Evolutionary conservation across 2,329 filamentous ascomycete genomes (phyloP).

Genomic region (Pseudocercospora pini-densiflorae): DNA sequence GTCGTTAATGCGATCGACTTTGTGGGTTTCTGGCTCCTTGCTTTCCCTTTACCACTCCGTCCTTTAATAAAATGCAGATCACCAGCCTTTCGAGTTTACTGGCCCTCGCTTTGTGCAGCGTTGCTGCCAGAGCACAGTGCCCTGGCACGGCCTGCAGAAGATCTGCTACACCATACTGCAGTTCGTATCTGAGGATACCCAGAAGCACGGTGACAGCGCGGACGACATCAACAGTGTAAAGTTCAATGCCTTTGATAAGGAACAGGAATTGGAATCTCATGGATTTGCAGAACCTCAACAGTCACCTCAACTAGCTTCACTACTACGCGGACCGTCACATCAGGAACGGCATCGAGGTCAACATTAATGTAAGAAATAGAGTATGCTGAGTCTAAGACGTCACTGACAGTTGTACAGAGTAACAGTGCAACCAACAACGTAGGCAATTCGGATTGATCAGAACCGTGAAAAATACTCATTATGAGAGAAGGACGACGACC

Average conservation of each 20-base stretch:
- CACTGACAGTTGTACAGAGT: background rate
- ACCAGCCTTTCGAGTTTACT: background rate
- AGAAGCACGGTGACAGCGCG: background rate
- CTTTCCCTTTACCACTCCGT: background rate
- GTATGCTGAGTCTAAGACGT: background rate
- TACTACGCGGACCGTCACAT: background rate
- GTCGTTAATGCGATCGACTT: background rate
- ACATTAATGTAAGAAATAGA: background rate
- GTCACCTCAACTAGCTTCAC: background rate
- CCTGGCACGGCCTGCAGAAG: background rate
- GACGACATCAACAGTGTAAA: background rate
- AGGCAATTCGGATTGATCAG: background rate
- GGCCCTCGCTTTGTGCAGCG: background rate
- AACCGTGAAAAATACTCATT: background rate
- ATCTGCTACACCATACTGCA: conserved; percentile 2
- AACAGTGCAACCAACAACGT: background rate
- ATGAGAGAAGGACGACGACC: background rate
- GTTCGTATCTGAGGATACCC: background rate
- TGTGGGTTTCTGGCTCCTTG: background rate
- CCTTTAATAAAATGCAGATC: background rate
- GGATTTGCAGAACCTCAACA: background rate
- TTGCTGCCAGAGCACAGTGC: background rate
- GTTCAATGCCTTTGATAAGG: background rate
- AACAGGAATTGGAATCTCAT: background rate
- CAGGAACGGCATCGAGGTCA: background rate